These are phyloP conservation scores for Aspergillus sp. DNA, from an alignment of 2,329 filamentous ascomycete genomes.

Conservation along the genomic window DNA sequence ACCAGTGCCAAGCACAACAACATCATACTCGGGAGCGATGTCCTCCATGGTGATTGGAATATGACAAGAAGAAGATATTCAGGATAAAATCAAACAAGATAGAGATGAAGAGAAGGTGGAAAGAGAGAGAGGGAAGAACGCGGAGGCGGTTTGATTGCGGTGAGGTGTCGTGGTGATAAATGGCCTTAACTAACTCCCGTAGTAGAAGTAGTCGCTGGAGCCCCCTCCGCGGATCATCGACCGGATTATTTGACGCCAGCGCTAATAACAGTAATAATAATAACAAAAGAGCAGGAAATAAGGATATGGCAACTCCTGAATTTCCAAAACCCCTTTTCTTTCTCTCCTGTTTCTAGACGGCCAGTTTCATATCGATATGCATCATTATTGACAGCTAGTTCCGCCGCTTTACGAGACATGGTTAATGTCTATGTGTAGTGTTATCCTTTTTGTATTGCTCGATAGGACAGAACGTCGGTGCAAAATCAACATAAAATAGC, in stretches of 20 bases:
- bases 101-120: conserved; percentile 1
- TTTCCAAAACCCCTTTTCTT: not conserved
- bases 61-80: conserved; percentile 9
- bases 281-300: not conserved
- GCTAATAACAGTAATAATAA: not conserved
- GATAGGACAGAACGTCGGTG: not conserved
- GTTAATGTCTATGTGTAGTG: not conserved
- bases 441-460: not conserved
- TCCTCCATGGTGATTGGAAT: conserved; percentile 69
- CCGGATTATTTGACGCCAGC: conserved; percentile 2
- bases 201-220: conserved; percentile 1
- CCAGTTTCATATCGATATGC: not conserved
- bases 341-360: not conserved
- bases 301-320: not conserved
- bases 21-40: conserved; percentile 97
- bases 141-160: conserved; percentile 11
- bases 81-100: conserved; percentile 9
- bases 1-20: conserved; percentile 97
- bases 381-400: not conserved
- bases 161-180: conserved; percentile 1
- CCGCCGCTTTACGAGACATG: not conserved
- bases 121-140: conserved; percentile 11
- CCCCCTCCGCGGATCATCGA: conserved; percentile 15
- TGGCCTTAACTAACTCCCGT: not conserved
- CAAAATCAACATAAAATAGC: not conserved